These are phyloP conservation scores for Fusarium falciforme DNA, from an alignment of 2,329 filamentous ascomycete genomes.

Conservation along the genomic window DNA sequence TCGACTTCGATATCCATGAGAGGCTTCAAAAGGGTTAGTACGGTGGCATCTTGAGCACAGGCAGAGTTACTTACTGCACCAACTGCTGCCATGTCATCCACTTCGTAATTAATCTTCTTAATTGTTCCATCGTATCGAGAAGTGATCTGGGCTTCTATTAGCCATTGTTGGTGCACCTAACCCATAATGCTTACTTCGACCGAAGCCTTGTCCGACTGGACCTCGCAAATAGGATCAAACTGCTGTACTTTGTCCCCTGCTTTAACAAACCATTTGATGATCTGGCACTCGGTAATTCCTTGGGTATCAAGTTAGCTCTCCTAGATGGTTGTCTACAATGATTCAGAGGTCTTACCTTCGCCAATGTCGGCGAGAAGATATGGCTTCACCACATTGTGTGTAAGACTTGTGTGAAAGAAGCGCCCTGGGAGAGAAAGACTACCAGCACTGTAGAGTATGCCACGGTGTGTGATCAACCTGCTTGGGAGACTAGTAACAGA, in stretches of 20 bases:
- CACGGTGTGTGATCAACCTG: not conserved
- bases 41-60: not conserved
- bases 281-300: slow-evolving; percentile 26
- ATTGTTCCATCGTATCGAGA: slow-evolving; percentile 14
- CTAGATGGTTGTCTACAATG: not conserved
- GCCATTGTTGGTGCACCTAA: not conserved
- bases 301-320: not conserved
- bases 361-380: slow-evolving; percentile 23
- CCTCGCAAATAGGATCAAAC: slow-evolving; percentile 26
- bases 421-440: not conserved
- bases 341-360: slow-evolving; percentile 8
- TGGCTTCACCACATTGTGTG: not conserved
- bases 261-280: slow-evolving; percentile 18
- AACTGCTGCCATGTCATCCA: slow-evolving; percentile 7
- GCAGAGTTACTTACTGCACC: slow-evolving; percentile 2
- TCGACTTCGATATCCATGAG: slow-evolving; percentile 16
- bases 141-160: slow-evolving; percentile 11
- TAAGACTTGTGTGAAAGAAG: not conserved
- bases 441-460: not conserved
- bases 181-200: slow-evolving; percentile 8
- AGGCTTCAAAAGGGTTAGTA: not conserved
- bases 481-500: not conserved
- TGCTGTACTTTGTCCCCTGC: slow-evolving; percentile 8
- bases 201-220: slow-evolving; percentile 26
- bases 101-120: slow-evolving; percentile 7